These are phyloP conservation scores for Sporopachydermia lactativora DNA, from an alignment of 805 yeast genomes.

Conservation along the genomic window DNA sequence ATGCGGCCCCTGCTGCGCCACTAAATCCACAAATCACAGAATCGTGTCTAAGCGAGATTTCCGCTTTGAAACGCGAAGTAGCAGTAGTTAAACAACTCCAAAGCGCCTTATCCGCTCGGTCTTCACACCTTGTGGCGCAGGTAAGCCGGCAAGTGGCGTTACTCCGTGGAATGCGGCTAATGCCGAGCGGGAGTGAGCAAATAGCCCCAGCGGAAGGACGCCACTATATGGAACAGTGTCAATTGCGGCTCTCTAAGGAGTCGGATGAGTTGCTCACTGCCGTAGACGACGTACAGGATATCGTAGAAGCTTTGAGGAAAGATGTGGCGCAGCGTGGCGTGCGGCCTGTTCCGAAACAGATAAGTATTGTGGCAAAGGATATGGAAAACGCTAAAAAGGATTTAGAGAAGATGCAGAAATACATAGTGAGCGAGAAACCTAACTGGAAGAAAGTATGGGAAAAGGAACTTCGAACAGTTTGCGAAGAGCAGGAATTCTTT, in stretches of 20 bases:
- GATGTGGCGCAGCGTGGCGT: slow-evolving; percentile 91
- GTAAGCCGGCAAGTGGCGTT: no score
- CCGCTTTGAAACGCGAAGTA: neutral
- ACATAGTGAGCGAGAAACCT: slow-evolving; percentile 57
- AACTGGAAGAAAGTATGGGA: slow-evolving; percentile 92
- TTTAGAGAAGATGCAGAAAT: slow-evolving; percentile 40
- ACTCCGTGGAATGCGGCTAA: no score
- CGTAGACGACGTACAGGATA: slow-evolving; percentile 86
- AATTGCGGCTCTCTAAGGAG: slow-evolving; percentile 55
- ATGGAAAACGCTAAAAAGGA: slow-evolving; percentile 40
- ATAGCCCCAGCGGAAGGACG: slow-evolving; percentile 15
- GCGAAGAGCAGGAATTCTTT: slow-evolving; percentile 89
- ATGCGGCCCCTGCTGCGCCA: slow-evolving; percentile 21
- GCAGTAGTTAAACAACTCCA: neutral
- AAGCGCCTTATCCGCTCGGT: no score
- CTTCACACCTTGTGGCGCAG: no score
- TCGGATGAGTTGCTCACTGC: slow-evolving; percentile 61
- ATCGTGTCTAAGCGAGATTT: neutral
- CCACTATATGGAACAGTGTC: slow-evolving; percentile 64
- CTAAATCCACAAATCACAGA: slow-evolving; percentile 12
- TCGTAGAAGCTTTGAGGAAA: slow-evolving; percentile 75
- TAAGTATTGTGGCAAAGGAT: slow-evolving; percentile 52
- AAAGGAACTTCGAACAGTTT: slow-evolving; percentile 71
- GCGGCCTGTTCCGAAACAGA: slow-evolving; percentile 60
- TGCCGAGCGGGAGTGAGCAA: no score